Evolutionary conservation across 169 alveolate genomes (phyloP).

Genomic region (Plasmodium vivax): DNA sequence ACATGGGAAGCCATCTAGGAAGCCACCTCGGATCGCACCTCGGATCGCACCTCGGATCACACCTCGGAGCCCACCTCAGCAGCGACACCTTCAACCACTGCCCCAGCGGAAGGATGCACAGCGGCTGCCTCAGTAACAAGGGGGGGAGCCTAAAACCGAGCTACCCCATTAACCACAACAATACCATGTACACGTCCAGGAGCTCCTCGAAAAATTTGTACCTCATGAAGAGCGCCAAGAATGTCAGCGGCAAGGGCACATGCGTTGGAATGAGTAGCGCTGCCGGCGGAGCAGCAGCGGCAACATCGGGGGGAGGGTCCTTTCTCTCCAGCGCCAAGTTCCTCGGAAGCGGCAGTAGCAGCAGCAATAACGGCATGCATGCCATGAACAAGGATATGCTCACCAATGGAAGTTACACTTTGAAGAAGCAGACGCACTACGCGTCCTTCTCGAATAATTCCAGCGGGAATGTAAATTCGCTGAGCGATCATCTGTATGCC

Average conservation of each 20-base stretch:
- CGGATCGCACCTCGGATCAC: background rate
- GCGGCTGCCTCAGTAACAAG: background rate
- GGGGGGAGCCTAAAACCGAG: background rate
- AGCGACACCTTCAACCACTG: background rate
- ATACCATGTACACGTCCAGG: constrained; percentile 40
- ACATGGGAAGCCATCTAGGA: background rate
- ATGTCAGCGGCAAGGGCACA: background rate
- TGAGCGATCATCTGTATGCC: constrained; percentile 7
- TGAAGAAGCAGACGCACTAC: constrained; percentile 53
- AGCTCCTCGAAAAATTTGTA: constrained; percentile 32
- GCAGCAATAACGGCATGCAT: background rate
- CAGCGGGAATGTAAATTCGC: background rate
- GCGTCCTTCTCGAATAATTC: constrained; percentile 35
- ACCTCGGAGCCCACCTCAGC: background rate
- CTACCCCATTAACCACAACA: constrained; percentile 22
- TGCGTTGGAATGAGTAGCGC: background rate
- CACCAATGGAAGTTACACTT: background rate
- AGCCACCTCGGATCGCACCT: background rate
- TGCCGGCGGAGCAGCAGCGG: background rate
- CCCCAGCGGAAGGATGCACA: background rate
- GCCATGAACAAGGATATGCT: constrained; percentile 5
- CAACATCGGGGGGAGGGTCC: background rate
- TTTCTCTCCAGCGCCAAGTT: constrained; percentile 7
- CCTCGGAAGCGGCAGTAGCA: background rate
- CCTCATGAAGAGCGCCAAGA: background rate